Evolutionary conservation across 192 early-diverging fungal genomes (phyloP).

Genomic region (Dimargaris verticillata): DNA sequence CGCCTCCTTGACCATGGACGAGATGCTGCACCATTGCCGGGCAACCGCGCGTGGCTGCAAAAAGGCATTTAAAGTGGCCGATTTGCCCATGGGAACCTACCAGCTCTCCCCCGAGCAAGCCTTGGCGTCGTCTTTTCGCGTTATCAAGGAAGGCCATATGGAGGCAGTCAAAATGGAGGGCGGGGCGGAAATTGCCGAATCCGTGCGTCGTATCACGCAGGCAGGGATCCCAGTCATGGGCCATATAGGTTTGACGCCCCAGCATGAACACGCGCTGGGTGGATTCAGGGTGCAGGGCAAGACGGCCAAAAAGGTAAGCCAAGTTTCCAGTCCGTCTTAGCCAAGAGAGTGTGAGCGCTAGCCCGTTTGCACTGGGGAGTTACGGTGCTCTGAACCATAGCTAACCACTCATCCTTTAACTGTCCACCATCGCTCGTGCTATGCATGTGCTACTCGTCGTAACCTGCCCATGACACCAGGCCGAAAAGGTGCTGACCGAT

Average conservation of each 20-base stretch:
- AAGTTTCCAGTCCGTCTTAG: neutral
- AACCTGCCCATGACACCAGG: conserved; percentile 25
- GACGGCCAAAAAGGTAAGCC: conserved; percentile 40
- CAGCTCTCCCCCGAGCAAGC: conserved; percentile 59
- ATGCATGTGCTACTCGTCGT: too few species aligned
- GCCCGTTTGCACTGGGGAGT: too few species aligned
- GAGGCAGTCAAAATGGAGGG: conserved; percentile 93
- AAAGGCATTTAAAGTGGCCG: conserved; percentile 64
- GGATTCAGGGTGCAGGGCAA: conserved; percentile 89
- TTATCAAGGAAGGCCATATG: conserved; percentile 75
- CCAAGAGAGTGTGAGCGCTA: too few species aligned
- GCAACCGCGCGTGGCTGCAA: conserved; percentile 73
- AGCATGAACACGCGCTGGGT: conserved; percentile 68
- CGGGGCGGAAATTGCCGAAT: conserved; percentile 66
- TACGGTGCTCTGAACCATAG: too few species aligned
- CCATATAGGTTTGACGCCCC: conserved; percentile 92
- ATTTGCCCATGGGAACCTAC: conserved; percentile 89
- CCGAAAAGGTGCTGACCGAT: conserved; percentile 61
- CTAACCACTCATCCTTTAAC: too few species aligned
- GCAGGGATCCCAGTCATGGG: conserved; percentile 90
- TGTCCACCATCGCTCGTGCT: too few species aligned
- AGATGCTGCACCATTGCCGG: conserved; percentile 90
- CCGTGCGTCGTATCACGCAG: conserved; percentile 54
- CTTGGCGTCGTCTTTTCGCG: conserved; percentile 58
- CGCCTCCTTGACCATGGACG: conserved; percentile 72